Base-by-base conservation (phyloP, 1,139 yeast species). In the Yamadazyma epiphylla region DNA sequence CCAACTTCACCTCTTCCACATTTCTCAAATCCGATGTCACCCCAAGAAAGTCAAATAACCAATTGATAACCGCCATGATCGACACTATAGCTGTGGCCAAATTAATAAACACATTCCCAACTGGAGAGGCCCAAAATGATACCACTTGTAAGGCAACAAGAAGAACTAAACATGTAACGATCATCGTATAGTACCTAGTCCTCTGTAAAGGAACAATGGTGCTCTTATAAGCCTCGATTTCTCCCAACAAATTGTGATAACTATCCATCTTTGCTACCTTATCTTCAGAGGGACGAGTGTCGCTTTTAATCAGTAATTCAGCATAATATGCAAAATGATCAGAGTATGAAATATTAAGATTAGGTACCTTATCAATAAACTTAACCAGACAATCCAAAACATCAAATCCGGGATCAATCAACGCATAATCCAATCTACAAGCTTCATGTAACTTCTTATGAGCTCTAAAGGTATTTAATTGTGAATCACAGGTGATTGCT, bases 251-350 rank as follows among this genome's bases (percentile, higher is more conserved):
- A 7, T 17, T 17, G 20, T 17, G 20, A 17, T 17, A 17, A 7
- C 7, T 10, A 7, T 17, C 20, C 10, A 17, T 7, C 10, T 14
- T 26, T n/a, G 25, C 15, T n/a, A 12, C 26, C 15, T 19, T 26
- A 5, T 37, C 39, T 7, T 22, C 36, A 13, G 24, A 22, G 13
- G 15, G 13, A 8, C 10, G 20, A 10, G 20, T 10, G 9, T 17
- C 10, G 10, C 20, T 10, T 7, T 24, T 28, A 20, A 56, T 36
- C 13, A 30, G 29, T 24, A 80, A 52, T 12, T 76, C 74, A 12
- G 86, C 80, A 19, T 76, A 64, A 47, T 88, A 84, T 0, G 91
- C 99, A 66, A 94, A 91, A 62, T 91, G 98, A 52, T 91, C 99
- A 0, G 96, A 87, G 43, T 75, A 81, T 4, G 95, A 83, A 42